Base-by-base conservation (phyloP, 2,329 filamentous ascomycete genomes). In the Claviceps capensis region DNA sequence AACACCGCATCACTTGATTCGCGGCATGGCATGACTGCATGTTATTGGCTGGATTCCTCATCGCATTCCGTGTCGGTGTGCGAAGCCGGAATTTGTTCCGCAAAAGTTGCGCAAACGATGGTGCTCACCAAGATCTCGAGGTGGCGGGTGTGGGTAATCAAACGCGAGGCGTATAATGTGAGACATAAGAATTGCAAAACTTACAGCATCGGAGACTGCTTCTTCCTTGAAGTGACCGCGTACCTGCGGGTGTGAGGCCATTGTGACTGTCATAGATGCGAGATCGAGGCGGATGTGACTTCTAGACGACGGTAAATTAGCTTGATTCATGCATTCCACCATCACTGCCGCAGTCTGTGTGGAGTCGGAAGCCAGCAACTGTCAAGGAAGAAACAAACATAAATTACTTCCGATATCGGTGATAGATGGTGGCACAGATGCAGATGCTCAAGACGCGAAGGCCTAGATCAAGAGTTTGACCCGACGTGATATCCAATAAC, bases 221-320 rank as follows among this genome's bases (percentile, higher is more conserved):
- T 58, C 56, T 8, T 57, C 55, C 36, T 58, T 58, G 51, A 56
- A 56, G 16, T 58, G 53, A 14, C 56, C 52, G 53, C 56, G 56
- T 48, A 53, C 53, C 42, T 56, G 56, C 50, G 55, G 55, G 48
- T 58, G 55, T n/a, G 56, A 53, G 37, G 56, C 41, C 56, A 58
- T 58, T 26, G 56, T 37, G 40, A 56, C 56, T 13, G 55, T 58
- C 56, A 55, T 55, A 17, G 50, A 53, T 34, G 42, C 47, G 50
- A 37, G 9, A 11, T 34, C n/a, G 22, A 9, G 16, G 34, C 13
- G 8, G 26, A n/a, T 45, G 9, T 23, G 14, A 44, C 9, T 22
- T 22, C 40, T 49, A 14, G 11, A 14, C 26, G 26, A 43, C 19
- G 13, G 9, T 5, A 26, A 13, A 36, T 50, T 45, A 50, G 48